Conservation (phyloP, 768 basidiomycete species). For the Pluteus cervinus region DNA sequence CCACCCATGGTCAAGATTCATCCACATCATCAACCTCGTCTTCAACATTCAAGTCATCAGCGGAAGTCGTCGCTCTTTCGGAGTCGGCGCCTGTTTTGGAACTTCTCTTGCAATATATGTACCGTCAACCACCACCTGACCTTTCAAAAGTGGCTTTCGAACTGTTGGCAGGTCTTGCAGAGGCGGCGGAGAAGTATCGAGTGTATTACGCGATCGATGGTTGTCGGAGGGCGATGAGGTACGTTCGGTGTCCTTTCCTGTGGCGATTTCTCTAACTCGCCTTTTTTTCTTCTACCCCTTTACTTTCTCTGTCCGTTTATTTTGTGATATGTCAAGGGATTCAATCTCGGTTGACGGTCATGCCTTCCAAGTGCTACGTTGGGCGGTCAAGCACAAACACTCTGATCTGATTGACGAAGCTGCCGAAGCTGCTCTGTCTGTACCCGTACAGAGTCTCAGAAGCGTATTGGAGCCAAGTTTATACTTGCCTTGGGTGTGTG, state of each 20-base stretch:
- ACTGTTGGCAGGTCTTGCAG: slow-evolving; percentile 9
- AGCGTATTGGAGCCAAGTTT: too few species aligned
- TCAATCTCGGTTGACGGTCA: neutral
- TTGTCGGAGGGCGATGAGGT: slow-evolving; percentile 13
- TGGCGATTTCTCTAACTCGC: too few species aligned
- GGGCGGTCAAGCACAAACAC: slow-evolving; percentile 6
- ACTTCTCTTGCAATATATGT: slow-evolving; percentile 12
- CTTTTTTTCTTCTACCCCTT: too few species aligned
- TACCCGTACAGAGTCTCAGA: too few species aligned
- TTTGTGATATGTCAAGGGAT: too few species aligned
- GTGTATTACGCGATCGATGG: slow-evolving; percentile 18
- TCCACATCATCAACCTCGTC: too few species aligned
- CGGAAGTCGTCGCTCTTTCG: slow-evolving; percentile 9
- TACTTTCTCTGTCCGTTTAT: neutral
- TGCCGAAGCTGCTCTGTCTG: neutral
- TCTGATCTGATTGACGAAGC: slow-evolving; percentile 3
- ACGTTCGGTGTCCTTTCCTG: neutral
- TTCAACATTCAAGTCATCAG: neutral
- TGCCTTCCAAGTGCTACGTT: slow-evolving; percentile 5
- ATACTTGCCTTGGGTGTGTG: too few species aligned
- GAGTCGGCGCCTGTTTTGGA: slow-evolving; percentile 9
- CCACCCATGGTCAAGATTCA: too few species aligned
- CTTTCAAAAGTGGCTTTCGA: slow-evolving; percentile 4
- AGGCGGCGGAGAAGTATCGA: slow-evolving; percentile 19
- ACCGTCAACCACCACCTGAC: slow-evolving; percentile 10